A percentile compares a stretch with the other conserved stretches of the same genome.
These are phyloP conservation scores for Cardamine chenopodiifolia DNA, from an alignment of 345 rosid species.

Conservation along the genomic window DNA sequence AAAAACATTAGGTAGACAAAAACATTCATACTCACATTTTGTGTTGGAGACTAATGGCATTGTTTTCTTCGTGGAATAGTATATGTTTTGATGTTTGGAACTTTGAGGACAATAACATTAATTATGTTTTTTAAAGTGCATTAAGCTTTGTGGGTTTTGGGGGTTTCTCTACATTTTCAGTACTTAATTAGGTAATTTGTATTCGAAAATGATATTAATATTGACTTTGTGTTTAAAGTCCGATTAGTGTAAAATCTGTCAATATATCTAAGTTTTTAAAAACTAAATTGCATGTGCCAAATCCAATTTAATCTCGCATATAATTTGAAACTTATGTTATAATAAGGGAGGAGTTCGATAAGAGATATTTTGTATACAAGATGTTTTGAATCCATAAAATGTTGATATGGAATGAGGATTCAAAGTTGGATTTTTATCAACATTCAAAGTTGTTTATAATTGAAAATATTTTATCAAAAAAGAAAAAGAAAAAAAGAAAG, in stretches of 20 bases:
- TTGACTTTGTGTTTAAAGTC: background rate
- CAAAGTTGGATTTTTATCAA: slow-evolving; percentile 3
- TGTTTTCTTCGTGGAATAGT: slow-evolving; percentile 30
- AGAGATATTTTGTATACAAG: background rate
- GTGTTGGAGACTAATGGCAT: slow-evolving; percentile 38
- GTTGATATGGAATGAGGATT: background rate
- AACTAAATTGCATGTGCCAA: background rate
- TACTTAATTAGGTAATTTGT: background rate
- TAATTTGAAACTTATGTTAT: background rate
- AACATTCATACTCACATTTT: slow-evolving; percentile 23
- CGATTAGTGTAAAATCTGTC: background rate
- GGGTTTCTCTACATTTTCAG: background rate
- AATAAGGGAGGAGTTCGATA: background rate
- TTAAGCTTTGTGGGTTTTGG: slow-evolving; percentile 19
- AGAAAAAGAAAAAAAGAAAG: background rate
- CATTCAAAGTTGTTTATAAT: slow-evolving; percentile 19
- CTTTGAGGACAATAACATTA: slow-evolving; percentile 31
- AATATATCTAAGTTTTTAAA: background rate
- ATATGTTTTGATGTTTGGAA: slow-evolving; percentile 42
- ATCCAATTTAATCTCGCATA: slow-evolving; percentile 2
- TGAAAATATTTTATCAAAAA: background rate
- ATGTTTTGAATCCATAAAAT: slow-evolving; percentile 1
- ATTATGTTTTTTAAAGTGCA: slow-evolving; percentile 20
- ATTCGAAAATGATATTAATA: slow-evolving; percentile 5
- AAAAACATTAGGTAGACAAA: slow-evolving; percentile 33